These are phyloP conservation scores for Fusarium tjaetaba DNA, from an alignment of 2,329 filamentous ascomycete genomes.

Conservation along the genomic window DNA sequence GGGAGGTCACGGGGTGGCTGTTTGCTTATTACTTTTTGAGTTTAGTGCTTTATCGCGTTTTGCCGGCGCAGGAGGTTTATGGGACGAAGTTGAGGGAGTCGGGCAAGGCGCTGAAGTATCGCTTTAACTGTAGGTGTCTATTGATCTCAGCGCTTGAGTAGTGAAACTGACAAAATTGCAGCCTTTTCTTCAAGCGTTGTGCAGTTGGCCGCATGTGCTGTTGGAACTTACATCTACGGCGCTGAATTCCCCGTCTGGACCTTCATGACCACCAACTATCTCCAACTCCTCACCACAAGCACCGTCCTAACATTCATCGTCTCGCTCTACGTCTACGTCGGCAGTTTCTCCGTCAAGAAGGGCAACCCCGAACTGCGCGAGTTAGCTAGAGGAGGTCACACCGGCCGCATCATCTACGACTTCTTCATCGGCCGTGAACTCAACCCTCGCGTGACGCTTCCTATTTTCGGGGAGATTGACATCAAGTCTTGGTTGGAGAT, in stretches of 20 bases:
- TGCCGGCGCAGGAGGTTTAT: slow-evolving; percentile 75
- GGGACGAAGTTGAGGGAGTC: slow-evolving; percentile 72
- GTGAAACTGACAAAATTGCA: slow-evolving; percentile 45
- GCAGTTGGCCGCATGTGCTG: slow-evolving; percentile 72
- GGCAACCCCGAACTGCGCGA: slow-evolving; percentile 76
- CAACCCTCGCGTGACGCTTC: slow-evolving; percentile 82
- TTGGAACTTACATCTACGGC: slow-evolving; percentile 79
- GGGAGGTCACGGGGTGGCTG: slow-evolving; percentile 71
- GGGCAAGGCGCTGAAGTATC: slow-evolving; percentile 79
- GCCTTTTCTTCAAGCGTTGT: slow-evolving; percentile 78
- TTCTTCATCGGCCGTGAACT: slow-evolving; percentile 97
- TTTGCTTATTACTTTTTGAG: slow-evolving; percentile 80
- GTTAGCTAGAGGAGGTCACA: slow-evolving; percentile 80
- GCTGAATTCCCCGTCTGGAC: slow-evolving; percentile 86
- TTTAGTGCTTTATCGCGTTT: slow-evolving; percentile 73
- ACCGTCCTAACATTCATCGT: slow-evolving; percentile 77
- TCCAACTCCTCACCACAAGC: slow-evolving; percentile 84
- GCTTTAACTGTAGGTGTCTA: slow-evolving; percentile 70
- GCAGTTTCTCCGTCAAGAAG: slow-evolving; percentile 79
- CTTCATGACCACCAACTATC: slow-evolving; percentile 87
- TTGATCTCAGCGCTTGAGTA: accelerated
- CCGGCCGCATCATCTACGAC: slow-evolving; percentile 87
- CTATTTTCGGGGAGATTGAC: slow-evolving; percentile 83
- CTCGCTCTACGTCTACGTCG: slow-evolving; percentile 79
- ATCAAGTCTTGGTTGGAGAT: slow-evolving; percentile 90